These are phyloP conservation scores for Aphanomyces stellatus DNA, from an alignment of 352 stramenopile species.

Conservation along the genomic window DNA sequence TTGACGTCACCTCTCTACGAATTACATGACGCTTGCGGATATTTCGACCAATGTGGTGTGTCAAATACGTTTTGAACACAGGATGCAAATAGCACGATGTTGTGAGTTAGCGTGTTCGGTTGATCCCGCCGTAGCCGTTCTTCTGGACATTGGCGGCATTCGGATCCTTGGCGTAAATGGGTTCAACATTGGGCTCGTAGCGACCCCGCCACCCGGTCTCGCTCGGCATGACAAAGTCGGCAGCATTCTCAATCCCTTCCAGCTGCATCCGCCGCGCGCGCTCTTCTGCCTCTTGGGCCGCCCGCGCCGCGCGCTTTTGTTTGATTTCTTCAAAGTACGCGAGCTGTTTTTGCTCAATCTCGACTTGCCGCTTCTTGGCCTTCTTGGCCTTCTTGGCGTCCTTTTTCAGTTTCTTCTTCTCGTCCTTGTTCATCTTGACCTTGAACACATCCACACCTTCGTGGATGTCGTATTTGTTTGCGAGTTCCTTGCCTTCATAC, in stretches of 20 bases:
- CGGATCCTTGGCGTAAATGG: constrained; percentile 2
- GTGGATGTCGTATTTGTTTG: constrained; percentile 49
- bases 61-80: too few relatives aligned
- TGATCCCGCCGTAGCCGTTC: constrained; percentile 46
- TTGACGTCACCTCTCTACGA: too few relatives aligned
- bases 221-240: constrained; percentile 28
- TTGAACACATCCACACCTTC: constrained; percentile 82
- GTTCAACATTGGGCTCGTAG: constrained; percentile 35
- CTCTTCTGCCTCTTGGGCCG: constrained; percentile 24
- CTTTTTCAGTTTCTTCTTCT: constrained; percentile 50
- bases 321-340: constrained; percentile 44
- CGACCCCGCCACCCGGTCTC: constrained; percentile 55
- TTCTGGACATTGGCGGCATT: constrained; percentile 22
- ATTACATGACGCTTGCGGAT: too few relatives aligned
- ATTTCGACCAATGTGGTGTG: too few relatives aligned
- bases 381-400: constrained; percentile 51
- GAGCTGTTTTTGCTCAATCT: constrained; percentile 29
- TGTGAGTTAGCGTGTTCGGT: constrained; percentile 34
- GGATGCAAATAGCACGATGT: neutral
- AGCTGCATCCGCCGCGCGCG: constrained; percentile 8
- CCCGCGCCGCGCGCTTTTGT: constrained; percentile 26
- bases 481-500: constrained; percentile 84
- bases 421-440: constrained; percentile 40
- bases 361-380: neutral
- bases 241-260: constrained; percentile 11